A percentile compares a stretch with the other conserved stretches of the same genome.
These are phyloP conservation scores for Acacia crassicarpa DNA, from an alignment of 306 rosid species.

Conservation along the genomic window DNA sequence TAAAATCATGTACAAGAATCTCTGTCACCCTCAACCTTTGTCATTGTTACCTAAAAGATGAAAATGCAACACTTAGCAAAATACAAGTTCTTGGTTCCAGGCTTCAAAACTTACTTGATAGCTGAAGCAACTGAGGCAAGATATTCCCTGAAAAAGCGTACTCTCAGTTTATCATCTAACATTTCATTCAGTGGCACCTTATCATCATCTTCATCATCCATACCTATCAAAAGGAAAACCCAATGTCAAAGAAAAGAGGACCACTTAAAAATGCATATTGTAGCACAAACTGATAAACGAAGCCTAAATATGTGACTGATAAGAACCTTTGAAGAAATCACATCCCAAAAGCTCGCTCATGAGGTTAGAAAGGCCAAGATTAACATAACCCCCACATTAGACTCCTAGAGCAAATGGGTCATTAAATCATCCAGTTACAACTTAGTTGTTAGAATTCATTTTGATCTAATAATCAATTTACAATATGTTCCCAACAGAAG, in stretches of 20 bases:
- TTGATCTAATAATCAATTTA: background rate
- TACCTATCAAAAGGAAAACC: slow-evolving; percentile 54
- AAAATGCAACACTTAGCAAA: background rate
- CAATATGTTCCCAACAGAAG: background rate
- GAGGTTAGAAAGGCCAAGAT: background rate
- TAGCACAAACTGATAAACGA: background rate
- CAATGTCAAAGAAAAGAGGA: slow-evolving; percentile 10
- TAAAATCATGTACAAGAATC: background rate
- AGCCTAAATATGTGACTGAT: background rate
- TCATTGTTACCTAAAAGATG: background rate
- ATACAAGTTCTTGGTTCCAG: background rate
- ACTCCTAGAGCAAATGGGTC: background rate
- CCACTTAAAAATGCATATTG: slow-evolving; percentile 3
- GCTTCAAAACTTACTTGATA: slow-evolving; percentile 58
- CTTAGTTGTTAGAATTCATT: background rate
- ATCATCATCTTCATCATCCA: slow-evolving; percentile 87
- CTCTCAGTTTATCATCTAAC: slow-evolving; percentile 84
- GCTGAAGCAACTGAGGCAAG: slow-evolving; percentile 72
- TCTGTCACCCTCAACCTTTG: background rate
- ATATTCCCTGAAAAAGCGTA: slow-evolving; percentile 64
- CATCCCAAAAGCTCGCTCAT: background rate
- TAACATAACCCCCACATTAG: background rate
- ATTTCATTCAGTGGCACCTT: slow-evolving; percentile 59
- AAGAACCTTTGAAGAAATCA: background rate
- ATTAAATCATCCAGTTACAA: background rate